Conservation (phyloP, 2,329 filamentous ascomycete genomes). For the Xylaria sp. region DNA sequence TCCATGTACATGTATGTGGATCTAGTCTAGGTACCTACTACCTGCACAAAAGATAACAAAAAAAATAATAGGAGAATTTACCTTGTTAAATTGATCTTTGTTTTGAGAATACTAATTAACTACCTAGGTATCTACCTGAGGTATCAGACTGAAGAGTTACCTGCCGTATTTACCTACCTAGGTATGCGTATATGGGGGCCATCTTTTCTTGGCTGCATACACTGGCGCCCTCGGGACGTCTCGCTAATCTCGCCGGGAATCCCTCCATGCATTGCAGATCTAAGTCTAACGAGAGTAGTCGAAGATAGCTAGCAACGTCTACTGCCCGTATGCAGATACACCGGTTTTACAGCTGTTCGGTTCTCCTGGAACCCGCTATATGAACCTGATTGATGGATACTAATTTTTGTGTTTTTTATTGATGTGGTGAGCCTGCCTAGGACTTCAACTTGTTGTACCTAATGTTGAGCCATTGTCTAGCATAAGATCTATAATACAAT, state of each 20-base stretch:
- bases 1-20: too few relatives aligned
- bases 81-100: too few relatives aligned
- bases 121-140: too few relatives aligned
- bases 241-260: slow-evolving; percentile 23
- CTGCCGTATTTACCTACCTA: background rate
- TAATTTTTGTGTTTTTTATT: too few relatives aligned
- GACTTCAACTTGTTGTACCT: background rate
- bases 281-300: background rate
- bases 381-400: too few relatives aligned
- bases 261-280: background rate
- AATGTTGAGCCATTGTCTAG: background rate
- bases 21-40: too few relatives aligned
- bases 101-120: too few relatives aligned
- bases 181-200: background rate
- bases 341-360: background rate
- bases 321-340: background rate
- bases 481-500: background rate
- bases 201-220: background rate
- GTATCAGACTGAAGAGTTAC: too few relatives aligned
- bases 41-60: too few relatives aligned
- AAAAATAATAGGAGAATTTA: too few relatives aligned
- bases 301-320: background rate
- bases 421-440: background rate
- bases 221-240: slow-evolving; percentile 5
- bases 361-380: too few relatives aligned